A percentile compares a stretch with the other conserved stretches of the same genome.
Evolutionary conservation across 2,329 filamentous ascomycete genomes (phyloP).

Genomic region (Fusarium anguioides): DNA sequence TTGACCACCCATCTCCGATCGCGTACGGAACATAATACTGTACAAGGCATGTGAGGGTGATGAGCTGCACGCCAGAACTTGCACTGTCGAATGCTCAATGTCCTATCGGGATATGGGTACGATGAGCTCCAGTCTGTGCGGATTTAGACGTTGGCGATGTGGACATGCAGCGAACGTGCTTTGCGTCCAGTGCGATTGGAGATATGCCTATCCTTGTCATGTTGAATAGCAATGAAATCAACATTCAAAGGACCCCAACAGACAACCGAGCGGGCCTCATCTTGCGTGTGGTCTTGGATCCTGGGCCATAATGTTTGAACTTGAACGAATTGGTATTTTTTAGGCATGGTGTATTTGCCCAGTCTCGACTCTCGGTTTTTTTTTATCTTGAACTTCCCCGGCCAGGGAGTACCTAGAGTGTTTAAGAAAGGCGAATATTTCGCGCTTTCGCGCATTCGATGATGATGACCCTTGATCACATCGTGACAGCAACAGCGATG

Average conservation of each 20-base stretch:
- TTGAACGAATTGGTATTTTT: constrained; percentile 31
- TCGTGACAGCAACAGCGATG: constrained; percentile 3
- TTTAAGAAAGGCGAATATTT: constrained; percentile 28
- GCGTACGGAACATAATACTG: constrained; percentile 12
- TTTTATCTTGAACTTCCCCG: constrained; percentile 16
- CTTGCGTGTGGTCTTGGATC: constrained; percentile 15
- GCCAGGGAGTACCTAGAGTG: constrained; percentile 19
- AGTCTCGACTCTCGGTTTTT: constrained; percentile 27
- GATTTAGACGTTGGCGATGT: constrained; percentile 29
- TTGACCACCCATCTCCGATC: constrained; percentile 24
- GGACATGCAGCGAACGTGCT: constrained; percentile 28
- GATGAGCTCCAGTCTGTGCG: constrained; percentile 32
- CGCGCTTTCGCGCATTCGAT: constrained; percentile 25
- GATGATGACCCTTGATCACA: constrained; percentile 30
- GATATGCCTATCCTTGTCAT: constrained; percentile 29
- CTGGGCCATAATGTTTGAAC: constrained; percentile 26
- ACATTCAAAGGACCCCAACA: constrained; percentile 15
- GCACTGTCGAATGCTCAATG: neutral
- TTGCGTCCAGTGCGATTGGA: constrained; percentile 7
- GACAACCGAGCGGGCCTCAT: constrained; percentile 31
- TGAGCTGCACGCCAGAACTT: constrained; percentile 31
- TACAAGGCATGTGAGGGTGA: constrained; percentile 38
- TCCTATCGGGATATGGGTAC: constrained; percentile 4
- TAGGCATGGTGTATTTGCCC: constrained; percentile 24
- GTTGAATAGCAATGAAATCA: constrained; percentile 27